These are phyloP conservation scores for Leccinum obscurum DNA, from an alignment of 768 basidiomycete species.

Conservation along the genomic window DNA sequence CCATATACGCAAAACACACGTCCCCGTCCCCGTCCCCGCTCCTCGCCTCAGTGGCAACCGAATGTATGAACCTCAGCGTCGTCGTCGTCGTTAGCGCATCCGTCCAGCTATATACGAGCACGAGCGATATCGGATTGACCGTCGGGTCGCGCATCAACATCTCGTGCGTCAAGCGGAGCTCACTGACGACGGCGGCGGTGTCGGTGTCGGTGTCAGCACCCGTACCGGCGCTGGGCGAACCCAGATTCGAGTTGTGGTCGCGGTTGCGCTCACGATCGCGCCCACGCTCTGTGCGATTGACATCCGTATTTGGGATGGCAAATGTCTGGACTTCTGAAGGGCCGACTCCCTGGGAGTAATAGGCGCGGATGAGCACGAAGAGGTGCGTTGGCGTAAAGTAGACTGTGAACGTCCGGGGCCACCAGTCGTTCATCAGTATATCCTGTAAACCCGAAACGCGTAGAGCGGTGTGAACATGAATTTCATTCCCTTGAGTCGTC, in stretches of 20 bases:
- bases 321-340: constrained; percentile 20
- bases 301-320: constrained; percentile 6
- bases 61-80: constrained; percentile 25
- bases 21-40: no score
- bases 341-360: constrained; percentile 10
- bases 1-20: constrained; percentile 13
- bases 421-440: constrained; percentile 14
- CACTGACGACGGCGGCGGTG: constrained; percentile 4
- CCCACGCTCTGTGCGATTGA: no score
- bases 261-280: no score
- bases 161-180: constrained; percentile 25
- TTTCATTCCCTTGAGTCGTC: no score
- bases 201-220: background rate
- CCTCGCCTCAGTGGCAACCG: background rate
- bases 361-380: constrained; percentile 12
- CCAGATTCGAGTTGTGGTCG: background rate
- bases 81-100: constrained; percentile 12
- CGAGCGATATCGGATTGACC: constrained; percentile 1
- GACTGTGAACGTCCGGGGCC: constrained; percentile 12
- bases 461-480: no score
- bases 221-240: background rate
- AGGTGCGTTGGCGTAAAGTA: constrained; percentile 15
- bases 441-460: constrained; percentile 8
- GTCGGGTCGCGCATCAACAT: background rate
- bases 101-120: constrained; percentile 12